These are phyloP conservation scores for Candida silvicultrix DNA, from an alignment of 805 yeast genomes.

Conservation along the genomic window DNA sequence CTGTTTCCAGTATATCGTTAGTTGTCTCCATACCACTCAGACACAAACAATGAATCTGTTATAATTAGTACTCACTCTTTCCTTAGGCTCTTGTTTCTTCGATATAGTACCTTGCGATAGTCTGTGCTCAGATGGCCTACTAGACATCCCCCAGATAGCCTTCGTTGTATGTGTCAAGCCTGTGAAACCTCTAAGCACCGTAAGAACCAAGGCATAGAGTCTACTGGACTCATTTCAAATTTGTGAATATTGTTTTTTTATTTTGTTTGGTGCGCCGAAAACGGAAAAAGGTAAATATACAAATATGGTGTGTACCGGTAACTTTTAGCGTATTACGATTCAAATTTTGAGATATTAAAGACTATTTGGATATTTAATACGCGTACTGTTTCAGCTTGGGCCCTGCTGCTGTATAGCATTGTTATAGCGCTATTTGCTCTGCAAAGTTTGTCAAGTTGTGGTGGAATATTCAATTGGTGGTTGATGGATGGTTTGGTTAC, in stretches of 20 bases:
- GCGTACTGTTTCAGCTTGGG: too few species aligned
- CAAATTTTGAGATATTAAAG: too few species aligned
- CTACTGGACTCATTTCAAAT: not conserved
- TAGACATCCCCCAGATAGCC: not conserved
- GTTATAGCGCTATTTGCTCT: too few species aligned
- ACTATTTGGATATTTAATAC: not conserved
- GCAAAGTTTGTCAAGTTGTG: too few species aligned
- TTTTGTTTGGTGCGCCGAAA: not conserved
- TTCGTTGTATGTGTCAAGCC: too few species aligned
- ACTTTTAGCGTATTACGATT: not conserved
- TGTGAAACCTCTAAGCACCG: too few species aligned
- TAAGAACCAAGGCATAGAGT: too few species aligned
- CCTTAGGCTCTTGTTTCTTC: not conserved
- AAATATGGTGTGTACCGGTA: constrained; percentile 1
- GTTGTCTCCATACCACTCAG: not conserved
- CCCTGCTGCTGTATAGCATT: too few species aligned
- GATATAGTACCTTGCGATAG: not conserved
- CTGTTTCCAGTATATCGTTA: not conserved
- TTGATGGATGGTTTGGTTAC: too few species aligned
- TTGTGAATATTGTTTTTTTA: constrained; percentile 3
- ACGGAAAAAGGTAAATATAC: constrained; percentile 7
- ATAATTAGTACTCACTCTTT: not conserved
- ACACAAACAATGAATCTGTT: not conserved
- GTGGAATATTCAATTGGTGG: too few species aligned
- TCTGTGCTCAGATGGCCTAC: not conserved